Evolutionary conservation across 164 flowering plant species (phyloP).

Genomic region (Chloranthus sessilifolius): DNA sequence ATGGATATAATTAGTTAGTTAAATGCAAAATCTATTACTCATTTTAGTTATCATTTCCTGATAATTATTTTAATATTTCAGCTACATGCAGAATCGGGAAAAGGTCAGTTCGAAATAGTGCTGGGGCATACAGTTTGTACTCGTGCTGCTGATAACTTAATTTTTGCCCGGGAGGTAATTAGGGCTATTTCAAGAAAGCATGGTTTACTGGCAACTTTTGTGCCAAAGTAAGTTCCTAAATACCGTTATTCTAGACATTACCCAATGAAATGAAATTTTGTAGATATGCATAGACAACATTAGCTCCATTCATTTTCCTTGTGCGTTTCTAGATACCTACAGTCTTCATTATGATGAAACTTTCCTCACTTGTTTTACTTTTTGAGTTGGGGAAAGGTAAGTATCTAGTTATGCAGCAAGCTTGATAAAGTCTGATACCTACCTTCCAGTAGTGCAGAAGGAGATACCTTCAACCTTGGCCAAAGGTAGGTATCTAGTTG

Average conservation of each 20-base stretch:
- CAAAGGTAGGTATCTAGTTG: too few species aligned
- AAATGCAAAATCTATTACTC: background rate
- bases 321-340: too few species aligned
- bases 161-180: constrained; percentile 76
- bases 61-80: constrained; percentile 19
- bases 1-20: too few species aligned
- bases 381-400: too few species aligned
- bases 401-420: too few species aligned
- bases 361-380: too few species aligned
- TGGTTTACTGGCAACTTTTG: constrained; percentile 83
- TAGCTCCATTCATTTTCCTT: too few species aligned
- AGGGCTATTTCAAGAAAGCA: constrained; percentile 81
- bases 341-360: too few species aligned
- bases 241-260: background rate
- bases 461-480: too few species aligned
- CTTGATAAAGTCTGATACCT: too few species aligned
- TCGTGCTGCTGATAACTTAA: constrained; percentile 75
- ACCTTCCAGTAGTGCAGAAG: too few species aligned
- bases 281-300: background rate
- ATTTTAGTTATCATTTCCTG: background rate
- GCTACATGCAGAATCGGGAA: constrained; percentile 93
- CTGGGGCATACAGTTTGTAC: constrained; percentile 55
- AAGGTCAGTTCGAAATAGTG: constrained; percentile 84
- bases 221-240: constrained; percentile 72
- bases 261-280: too few species aligned